Base-by-base conservation (phyloP, 2,329 filamentous ascomycete genomes). In the Cryphonectria japonica region DNA sequence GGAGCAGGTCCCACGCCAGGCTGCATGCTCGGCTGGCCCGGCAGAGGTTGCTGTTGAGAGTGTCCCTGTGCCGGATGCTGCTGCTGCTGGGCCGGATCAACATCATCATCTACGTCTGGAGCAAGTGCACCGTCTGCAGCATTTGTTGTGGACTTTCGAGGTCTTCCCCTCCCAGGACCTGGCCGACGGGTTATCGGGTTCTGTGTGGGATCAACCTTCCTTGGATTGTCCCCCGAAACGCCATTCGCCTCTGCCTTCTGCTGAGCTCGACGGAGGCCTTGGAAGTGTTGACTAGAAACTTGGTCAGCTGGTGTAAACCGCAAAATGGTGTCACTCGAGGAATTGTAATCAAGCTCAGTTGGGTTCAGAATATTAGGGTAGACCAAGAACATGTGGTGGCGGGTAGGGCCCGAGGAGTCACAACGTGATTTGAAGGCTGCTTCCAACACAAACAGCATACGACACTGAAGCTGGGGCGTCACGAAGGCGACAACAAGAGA, bases 181-280 rank as follows among this genome's bases (percentile, higher is more conserved):
- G 88, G 87, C 37, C 88, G 83, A 22, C 87, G 83, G n/a, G 86
- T 89, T 75, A 89, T 89, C 66, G 88, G 88, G 70, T 89, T 89
- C 73, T 81, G 68, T 0, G 84, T 85, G 11, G 87, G 87, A 75
- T 89, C 87, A 69, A 80, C 57, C 71, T 80, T 83, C 59, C 81
- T 78, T 32, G 81, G 74, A 59, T 72, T 80, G 29, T 84, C 82
- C 13, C 75, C 71, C 37, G 73, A 62, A 32, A 76, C 69, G 11
- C 82, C 80, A 71, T 80, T 82, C 6, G 79, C 68, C 26, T 88
- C 87, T 26, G 81, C 77, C 76, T 88, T 89, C 74, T 86, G 84
- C 75, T 88, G 86, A 32, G 86, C 83, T 59, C 87, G 80, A 37
- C 87, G 82, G 26, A 90, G 82, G 39, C 87, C 87, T 76, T 89